Conservation (phyloP, 2,329 filamentous ascomycete genomes). For the Elsinoe ampelina region DNA sequence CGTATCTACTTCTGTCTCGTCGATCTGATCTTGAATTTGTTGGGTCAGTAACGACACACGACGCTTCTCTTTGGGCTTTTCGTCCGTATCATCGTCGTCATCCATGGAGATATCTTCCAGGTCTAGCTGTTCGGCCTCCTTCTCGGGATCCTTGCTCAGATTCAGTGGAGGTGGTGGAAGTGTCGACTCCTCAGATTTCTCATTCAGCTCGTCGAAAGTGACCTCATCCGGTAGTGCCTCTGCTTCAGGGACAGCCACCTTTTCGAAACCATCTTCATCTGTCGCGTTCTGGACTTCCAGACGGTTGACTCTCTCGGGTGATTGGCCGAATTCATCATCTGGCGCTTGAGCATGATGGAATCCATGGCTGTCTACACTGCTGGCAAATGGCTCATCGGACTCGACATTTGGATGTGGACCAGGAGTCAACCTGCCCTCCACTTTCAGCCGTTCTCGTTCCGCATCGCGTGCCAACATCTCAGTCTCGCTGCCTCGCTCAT, state of each 20-base stretch:
- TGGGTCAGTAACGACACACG: slow-evolving; percentile 34
- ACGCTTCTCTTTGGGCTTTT: slow-evolving; percentile 23
- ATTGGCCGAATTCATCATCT: slow-evolving; percentile 34
- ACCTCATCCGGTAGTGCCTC: slow-evolving; percentile 53
- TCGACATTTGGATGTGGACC: slow-evolving; percentile 42
- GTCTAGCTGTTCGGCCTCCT: not conserved
- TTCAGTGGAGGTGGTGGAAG: slow-evolving; percentile 16
- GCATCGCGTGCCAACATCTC: slow-evolving; percentile 70
- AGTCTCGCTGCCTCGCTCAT: slow-evolving; percentile 81
- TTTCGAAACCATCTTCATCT: slow-evolving; percentile 89
- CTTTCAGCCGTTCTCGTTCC: slow-evolving; percentile 70
- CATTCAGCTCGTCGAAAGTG: slow-evolving; percentile 59
- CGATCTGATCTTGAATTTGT: slow-evolving; percentile 26
- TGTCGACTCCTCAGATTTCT: slow-evolving; percentile 33
- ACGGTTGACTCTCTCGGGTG: slow-evolving; percentile 57
- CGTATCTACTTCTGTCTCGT: slow-evolving; percentile 22
- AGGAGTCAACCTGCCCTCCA: slow-evolving; percentile 61
- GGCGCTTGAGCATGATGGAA: slow-evolving; percentile 43
- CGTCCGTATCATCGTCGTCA: not conserved
- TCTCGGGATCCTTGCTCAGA: slow-evolving; percentile 2
- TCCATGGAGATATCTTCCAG: not conserved
- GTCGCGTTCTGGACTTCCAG: slow-evolving; percentile 72
- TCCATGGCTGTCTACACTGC: slow-evolving; percentile 43
- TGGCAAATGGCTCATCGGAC: slow-evolving; percentile 43
- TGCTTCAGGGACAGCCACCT: slow-evolving; percentile 62